Conservation (phyloP, 1,139 yeast species). For the Debaryomyces udenii region DNA sequence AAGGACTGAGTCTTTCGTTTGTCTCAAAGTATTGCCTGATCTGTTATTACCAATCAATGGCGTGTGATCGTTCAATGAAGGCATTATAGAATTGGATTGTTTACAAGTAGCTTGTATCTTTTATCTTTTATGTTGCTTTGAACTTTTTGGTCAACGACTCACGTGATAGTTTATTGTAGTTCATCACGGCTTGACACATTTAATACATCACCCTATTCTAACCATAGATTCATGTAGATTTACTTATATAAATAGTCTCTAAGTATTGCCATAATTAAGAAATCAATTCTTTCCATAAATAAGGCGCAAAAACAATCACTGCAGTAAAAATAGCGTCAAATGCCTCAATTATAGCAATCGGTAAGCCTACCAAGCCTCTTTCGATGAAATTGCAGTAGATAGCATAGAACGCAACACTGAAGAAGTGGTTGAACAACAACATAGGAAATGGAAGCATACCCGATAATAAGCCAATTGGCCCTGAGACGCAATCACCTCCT, state of each 20-base stretch:
- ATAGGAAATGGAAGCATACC: constrained; percentile 81
- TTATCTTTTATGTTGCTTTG: too few relatives aligned
- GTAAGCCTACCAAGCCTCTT: constrained; percentile 69
- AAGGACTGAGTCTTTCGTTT: constrained; percentile 8
- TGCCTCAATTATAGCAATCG: constrained; percentile 71
- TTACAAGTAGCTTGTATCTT: not conserved
- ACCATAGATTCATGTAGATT: too few relatives aligned
- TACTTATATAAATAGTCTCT: too few relatives aligned
- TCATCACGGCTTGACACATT: not conserved
- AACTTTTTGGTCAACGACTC: too few relatives aligned
- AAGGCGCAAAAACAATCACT: constrained; percentile 75
- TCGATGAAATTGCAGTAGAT: constrained; percentile 68
- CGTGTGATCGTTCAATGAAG: constrained; percentile 11
- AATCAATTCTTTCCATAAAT: constrained; percentile 55
- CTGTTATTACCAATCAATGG: constrained; percentile 13
- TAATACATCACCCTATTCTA: too few relatives aligned
- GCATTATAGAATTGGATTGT: constrained; percentile 8
- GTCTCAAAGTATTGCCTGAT: not conserved
- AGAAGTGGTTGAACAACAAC: constrained; percentile 79
- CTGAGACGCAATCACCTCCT: constrained; percentile 79
- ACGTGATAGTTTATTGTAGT: not conserved
- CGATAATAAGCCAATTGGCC: constrained; percentile 82
- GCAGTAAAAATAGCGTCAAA: constrained; percentile 75
- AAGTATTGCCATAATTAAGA: not conserved
- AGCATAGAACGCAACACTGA: constrained; percentile 85